Evolutionary conservation across 352 stramenopile species (phyloP), one percentile per base, ranked within the genome.

Genomic region (Globisporangium polare): DNA sequence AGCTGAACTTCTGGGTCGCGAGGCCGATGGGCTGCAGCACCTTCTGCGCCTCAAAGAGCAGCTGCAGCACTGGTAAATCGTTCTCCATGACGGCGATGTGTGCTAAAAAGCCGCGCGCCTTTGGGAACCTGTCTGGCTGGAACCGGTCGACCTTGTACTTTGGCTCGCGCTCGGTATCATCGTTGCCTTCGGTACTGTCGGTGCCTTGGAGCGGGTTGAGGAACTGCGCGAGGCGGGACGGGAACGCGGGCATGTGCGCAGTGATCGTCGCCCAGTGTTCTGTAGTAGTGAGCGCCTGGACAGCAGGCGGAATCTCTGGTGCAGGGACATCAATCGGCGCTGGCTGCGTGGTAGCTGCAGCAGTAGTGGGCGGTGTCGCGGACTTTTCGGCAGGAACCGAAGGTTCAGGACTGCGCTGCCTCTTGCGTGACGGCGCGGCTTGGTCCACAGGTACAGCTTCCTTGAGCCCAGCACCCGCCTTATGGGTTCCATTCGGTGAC

Each of bases 81-180:
- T 42, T 43, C 50, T 64, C 58, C 18, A 64, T 22, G 33, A 64
- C 24, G 47, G 49, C 58, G 2, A 58, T 22, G 49, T 64, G 58
- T 37, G 58, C 37, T 4, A 64, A 13, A 26, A 64, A 64, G 35
- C 58, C 58, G 27, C 39, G 18, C n/a, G 13, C 18, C 12, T 52
- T 53, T 3, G 58, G 58, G 46, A 58, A 64, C 33, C 51, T 58
- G 35, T 51, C 46, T 20, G 47, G 58, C 8, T 52, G 58, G 58
- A 64, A 64, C 20, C 35, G 58, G 26, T 64, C 58, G 12, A 64
- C 58, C 8, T 64, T 57, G 58, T 64, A 64, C 20, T 50, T 64
- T 17, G 58, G 58, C 15, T 58, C 29, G 12, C 35, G 39, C 39
- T 43, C 39, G 2, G 12, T 43, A 12, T 7, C 17, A n/a, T 20